Evolutionary conservation across 257 asterid species (phyloP).

Genomic region (Gentiana dahurica): DNA sequence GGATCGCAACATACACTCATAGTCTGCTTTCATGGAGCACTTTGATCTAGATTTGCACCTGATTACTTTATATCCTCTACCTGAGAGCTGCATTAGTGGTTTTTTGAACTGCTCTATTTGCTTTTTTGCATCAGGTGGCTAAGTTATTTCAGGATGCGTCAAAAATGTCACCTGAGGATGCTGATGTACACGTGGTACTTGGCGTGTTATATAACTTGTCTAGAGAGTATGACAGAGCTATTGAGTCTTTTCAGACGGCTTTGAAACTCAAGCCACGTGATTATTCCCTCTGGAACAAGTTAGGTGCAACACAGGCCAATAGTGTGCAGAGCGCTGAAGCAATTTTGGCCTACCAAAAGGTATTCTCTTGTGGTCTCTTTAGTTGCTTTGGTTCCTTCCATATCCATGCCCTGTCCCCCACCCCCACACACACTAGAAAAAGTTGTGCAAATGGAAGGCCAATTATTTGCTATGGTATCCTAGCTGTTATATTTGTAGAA

Average conservation of each 20-base stretch:
- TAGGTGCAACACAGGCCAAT: conserved; percentile 99
- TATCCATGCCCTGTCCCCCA: no score
- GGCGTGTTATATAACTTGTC: conserved; percentile 89
- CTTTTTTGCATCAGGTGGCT: conserved; percentile 52
- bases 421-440: no score
- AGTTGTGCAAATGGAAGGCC: no score
- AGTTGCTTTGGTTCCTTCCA: background rate
- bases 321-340: conserved; percentile 98
- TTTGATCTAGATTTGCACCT: background rate
- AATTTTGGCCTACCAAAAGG: conserved; percentile 91
- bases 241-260: conserved; percentile 87
- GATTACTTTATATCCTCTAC: background rate
- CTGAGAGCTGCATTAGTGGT: background rate
- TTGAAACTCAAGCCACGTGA: conserved; percentile 91
- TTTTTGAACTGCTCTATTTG: conserved; percentile 8
- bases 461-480: no score
- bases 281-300: conserved; percentile 99
- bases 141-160: conserved; percentile 78
- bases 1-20: conserved; percentile 14
- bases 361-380: conserved; percentile 10
- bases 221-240: conserved; percentile 86
- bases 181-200: conserved; percentile 94
- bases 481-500: no score
- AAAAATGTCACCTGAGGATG: conserved; percentile 89
- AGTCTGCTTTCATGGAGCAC: background rate